These are phyloP conservation scores for Isochrysis galbana DNA, from an alignment of 78 protist genomes.

Conservation along the genomic window DNA sequence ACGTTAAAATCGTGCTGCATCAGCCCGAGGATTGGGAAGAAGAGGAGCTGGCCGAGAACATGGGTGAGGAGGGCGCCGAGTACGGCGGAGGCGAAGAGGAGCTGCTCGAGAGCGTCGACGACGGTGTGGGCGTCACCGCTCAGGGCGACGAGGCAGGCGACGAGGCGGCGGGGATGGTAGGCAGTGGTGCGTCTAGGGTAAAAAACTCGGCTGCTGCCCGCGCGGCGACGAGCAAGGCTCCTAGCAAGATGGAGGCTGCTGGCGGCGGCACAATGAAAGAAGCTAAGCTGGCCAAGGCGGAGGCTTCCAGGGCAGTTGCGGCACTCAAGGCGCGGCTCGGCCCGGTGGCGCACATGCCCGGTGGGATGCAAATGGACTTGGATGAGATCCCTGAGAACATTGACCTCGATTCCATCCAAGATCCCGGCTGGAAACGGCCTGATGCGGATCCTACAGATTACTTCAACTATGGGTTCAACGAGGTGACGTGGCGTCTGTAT, in stretches of 20 bases:
- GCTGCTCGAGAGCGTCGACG: constrained; percentile 1
- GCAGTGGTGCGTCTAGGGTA: too few species aligned
- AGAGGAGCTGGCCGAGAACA: not conserved
- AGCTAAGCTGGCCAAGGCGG: not conserved
- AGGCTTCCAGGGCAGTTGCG: not conserved
- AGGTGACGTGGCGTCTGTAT: constrained; percentile 18
- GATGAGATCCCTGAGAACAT: not conserved
- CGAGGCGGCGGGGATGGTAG: too few species aligned
- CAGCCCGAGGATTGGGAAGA: not conserved
- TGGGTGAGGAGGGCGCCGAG: not conserved
- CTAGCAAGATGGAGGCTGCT: not conserved
- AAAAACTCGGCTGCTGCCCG: not conserved
- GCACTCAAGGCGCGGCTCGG: not conserved
- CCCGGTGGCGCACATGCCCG: constrained; percentile 1
- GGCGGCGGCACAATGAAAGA: not conserved
- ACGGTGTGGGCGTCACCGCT: not conserved
- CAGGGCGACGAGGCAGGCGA: not conserved
- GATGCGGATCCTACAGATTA: constrained; percentile 58
- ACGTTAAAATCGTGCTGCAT: not conserved
- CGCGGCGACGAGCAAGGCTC: too few species aligned
- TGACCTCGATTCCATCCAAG: not conserved
- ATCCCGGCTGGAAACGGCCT: constrained; percentile 55
- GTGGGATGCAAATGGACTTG: not conserved
- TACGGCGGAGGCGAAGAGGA: not conserved
- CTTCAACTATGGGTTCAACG: constrained; percentile 73